A percentile compares a stretch with the other conserved stretches of the same genome.
These are phyloP conservation scores for Dalbergia oliveri DNA, from an alignment of 306 rosid species.

Conservation along the genomic window DNA sequence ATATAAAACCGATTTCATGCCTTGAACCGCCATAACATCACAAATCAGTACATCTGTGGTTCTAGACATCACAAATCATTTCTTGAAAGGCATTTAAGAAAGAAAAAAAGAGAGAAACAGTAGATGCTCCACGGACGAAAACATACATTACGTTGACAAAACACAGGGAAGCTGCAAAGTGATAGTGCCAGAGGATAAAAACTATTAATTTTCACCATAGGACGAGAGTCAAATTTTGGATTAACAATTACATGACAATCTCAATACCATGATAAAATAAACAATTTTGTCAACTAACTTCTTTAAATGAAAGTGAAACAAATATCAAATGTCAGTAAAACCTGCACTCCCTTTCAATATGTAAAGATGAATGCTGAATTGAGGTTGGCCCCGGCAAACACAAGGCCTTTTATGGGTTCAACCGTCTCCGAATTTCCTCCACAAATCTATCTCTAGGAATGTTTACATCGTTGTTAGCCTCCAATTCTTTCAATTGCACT, in stretches of 20 bases:
- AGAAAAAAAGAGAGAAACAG: no score
- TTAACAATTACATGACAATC: neutral
- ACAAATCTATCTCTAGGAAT: conserved; percentile 63
- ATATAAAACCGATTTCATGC: no score
- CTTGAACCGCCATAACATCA: no score
- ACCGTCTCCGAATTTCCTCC: conserved; percentile 66
- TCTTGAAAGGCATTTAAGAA: no score
- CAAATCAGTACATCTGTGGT: no score
- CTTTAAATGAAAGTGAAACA: conserved; percentile 4
- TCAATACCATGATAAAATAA: neutral
- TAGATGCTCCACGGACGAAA: neutral
- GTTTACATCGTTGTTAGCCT: conserved; percentile 49
- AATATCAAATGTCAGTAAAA: conserved; percentile 9
- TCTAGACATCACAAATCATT: no score
- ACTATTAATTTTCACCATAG: neutral
- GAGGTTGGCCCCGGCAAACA: neutral
- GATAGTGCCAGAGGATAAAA: neutral
- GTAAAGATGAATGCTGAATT: neutral
- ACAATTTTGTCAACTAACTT: neutral
- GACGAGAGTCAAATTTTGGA: neutral
- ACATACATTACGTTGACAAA: neutral
- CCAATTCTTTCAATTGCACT: conserved; percentile 67
- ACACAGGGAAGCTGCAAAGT: neutral
- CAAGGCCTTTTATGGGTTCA: conserved; percentile 45
- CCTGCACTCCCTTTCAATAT: neutral